Evolutionary conservation across 2,329 filamentous ascomycete genomes (phyloP), one percentile per base, ranked within the genome.

Genomic region (Sporothrix schenckii): DNA sequence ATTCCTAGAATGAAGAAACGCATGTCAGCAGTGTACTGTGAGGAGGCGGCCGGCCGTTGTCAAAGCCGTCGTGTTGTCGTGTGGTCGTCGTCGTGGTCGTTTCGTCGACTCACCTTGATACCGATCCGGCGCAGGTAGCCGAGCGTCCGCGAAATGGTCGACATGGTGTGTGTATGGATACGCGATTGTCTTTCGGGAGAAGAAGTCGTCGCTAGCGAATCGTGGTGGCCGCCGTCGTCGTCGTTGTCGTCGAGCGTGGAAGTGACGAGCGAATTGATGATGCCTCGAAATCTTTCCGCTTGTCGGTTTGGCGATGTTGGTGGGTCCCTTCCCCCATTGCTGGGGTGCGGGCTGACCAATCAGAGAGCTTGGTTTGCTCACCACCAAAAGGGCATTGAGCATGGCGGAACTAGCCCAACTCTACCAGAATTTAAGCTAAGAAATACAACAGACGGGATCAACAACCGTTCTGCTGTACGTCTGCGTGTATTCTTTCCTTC

Each of bases 81-180:
- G 7, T 54, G 11, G 21, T n/a, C 39, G 34, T 50, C 56, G 21
- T 61, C 54, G 30, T 41, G 24, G 24, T 24, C 24, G 24, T 24
- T 24, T 24, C 39, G 4, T 44, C 66, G 34, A 70, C 69, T 30
- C 81, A 93, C 93, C 90, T 94, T 97, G 78, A 97, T 78, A 69
- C 95, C 95, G 79, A 97, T 88, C 83, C 88, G 90, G 85, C 93
- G 90, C 79, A 97, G 80, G 81, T 97, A 97, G 81, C 89, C 87
- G 78, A 97, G 82, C 34, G 94, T 97, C 82, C 95, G 91, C 75
- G 89, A 82, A 77, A 97, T 84, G 72, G 93, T 97, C 85, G 95
- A 98, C 95, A 99, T 99, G 80, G 80, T 79, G 53, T 54, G 60
- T 50, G 67, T 21, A 61, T 11, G n/a, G 39, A 74, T 74, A 76